Base-by-base conservation (phyloP, 306 rosid genomes). In the Hippophae tibetana region DNA sequence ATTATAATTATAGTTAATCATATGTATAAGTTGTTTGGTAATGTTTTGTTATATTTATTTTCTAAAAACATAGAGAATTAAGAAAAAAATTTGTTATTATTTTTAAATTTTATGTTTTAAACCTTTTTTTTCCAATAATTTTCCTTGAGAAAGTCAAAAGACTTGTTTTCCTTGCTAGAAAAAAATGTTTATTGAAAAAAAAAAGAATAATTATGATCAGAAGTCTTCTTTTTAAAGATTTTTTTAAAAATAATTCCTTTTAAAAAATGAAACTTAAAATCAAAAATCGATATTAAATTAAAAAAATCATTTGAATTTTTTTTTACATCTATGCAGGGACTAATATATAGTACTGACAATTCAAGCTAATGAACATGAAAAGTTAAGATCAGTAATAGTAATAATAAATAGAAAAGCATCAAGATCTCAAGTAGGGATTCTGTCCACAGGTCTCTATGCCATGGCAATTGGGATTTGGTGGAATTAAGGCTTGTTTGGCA, bases 401-500 rank as follows among this genome's bases (percentile, higher is more conserved):
- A 18, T 54, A 50, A 18, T 54, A 50, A 18, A 61, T 13, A n/a
- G 40, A 46, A 61, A 43, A 55, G 62, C 68, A 48, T 56, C 54
- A 5, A 9, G 42, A 47, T 57, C 55, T 31, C 60, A 79, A 48
- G 76, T 23, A 13, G 63, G 65, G 10, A 45, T 75, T 40, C 69
- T 75, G 5, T 62, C 65, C 42, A 46, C 43, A 1, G 84, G 84
- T 13, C 62, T 75, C 51, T 65, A 72, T 56, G 45, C 49, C 6
- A 40, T 57, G 5, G 84, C 84, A 48, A 13, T 8, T 6, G 76
- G 76, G 44, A 49, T 63, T 63, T 5, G 81, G 71, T 13, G 81
- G 84, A 41, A n/a, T 65, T 11, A 68, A 55, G 63, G 67, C 78
- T 18, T 40, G 72, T 52, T 72, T 79, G 48, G 63, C 71, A 13